Evolutionary conservation across 768 basidiomycete species (phyloP).

Genomic region (Daedalea quercina): DNA sequence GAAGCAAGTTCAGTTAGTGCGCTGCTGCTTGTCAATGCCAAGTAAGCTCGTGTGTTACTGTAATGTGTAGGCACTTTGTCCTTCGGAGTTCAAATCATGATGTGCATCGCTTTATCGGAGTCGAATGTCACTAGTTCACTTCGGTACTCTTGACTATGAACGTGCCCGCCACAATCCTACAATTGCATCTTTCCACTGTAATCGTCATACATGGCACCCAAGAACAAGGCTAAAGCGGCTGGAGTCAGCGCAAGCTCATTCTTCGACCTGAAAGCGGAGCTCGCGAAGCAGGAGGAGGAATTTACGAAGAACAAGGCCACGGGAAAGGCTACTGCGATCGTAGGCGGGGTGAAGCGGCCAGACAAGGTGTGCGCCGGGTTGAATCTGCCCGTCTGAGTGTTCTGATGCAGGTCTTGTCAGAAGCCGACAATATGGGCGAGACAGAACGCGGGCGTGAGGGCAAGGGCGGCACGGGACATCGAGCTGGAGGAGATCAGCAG

Average conservation of each 20-base stretch:
- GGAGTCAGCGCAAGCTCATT: slow-evolving; percentile 72
- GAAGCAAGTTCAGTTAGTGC: no score
- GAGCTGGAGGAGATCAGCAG: slow-evolving; percentile 65
- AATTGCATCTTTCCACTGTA: neutral
- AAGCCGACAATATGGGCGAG: slow-evolving; percentile 71
- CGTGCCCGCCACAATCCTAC: no score
- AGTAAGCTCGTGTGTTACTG: no score
- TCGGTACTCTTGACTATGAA: no score
- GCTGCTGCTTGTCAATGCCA: no score
- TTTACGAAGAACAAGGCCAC: slow-evolving; percentile 58
- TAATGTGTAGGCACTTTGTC: no score
- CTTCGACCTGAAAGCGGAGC: slow-evolving; percentile 69
- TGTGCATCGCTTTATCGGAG: no score
- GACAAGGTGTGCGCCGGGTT: slow-evolving; percentile 50
- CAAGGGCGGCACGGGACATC: slow-evolving; percentile 58
- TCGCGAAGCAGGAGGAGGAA: slow-evolving; percentile 50
- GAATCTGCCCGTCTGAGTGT: no score
- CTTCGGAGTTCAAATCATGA: no score
- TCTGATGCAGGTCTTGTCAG: no score
- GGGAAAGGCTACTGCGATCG: slow-evolving; percentile 43
- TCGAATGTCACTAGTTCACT: no score
- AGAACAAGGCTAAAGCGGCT: slow-evolving; percentile 57
- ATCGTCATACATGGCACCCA: slow-evolving; percentile 27
- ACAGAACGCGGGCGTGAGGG: slow-evolving; percentile 67
- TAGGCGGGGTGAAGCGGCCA: slow-evolving; percentile 57